Base-by-base conservation (phyloP, 768 basidiomycete species). In the Lactarius evosmus region DNA sequence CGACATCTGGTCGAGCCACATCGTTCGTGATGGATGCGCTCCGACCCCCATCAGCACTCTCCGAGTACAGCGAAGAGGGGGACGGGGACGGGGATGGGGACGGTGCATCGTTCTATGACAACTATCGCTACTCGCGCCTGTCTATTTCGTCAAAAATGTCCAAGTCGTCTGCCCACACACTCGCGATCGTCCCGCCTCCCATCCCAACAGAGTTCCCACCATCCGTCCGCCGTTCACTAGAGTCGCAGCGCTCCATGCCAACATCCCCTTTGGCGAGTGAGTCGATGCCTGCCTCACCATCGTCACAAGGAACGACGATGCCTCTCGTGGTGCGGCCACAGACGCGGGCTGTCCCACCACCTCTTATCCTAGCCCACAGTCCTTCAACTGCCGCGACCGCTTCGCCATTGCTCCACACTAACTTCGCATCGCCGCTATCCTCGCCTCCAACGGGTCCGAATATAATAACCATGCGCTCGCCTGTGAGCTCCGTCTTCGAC, bases 61-160 rank as follows among this genome's bases (percentile, higher is more conserved):
- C 70, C 19, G 69, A 68, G 16, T 67, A 65, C 60, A 76, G 75
- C 1, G 77, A 78, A 33, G 77, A 86, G 58, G 89, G 88, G 83
- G 89, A 90, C 58, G 84, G 83, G n/a, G n/a, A n/a, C n/a, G n/a
- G n/a, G n/a, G n/a, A n/a, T 59, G 89, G 88, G 83, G 89, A 90
- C 58, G 84, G 83, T 27, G 84, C 82, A 9, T 80, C 79, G 1
- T 90, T 92, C 56, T 92, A 92, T 66, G 90, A 92, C 72, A 83
- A 89, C 65, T 92, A 92, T 71, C 80, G 87, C 27, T 90, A 90
- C 66, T 88, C 88, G 22, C 77, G 85, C 6, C 80, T 79, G 58
- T 88, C 86, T 0, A 76, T 83, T 60, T 78, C 77, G 1, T 77
- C 77, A 55, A 75, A 72, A 72, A 66, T 77, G 72, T 78, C 78